Percentiles rank a stretch among this genome's conserved stretches.
Evolutionary conservation across 75 land plant genomes (phyloP).

Genomic region (Selaginella moellendorffii): DNA sequence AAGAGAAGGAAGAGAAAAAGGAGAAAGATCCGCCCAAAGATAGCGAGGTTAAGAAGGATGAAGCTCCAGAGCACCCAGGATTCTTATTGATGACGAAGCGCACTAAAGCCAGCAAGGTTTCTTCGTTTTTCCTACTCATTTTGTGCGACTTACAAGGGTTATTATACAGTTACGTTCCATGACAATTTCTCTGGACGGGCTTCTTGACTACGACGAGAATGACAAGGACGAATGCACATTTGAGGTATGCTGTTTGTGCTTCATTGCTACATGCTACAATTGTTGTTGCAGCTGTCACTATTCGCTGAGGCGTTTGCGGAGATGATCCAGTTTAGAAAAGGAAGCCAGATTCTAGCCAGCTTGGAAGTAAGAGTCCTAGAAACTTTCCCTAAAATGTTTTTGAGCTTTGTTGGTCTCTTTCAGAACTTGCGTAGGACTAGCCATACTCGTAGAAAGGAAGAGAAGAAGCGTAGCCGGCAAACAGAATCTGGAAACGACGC

Average conservation of each 20-base stretch:
- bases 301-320: slow-evolving; percentile 80
- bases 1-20: slow-evolving; percentile 8
- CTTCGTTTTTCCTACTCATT: no score
- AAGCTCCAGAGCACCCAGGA: slow-evolving; percentile 60
- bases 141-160: background rate
- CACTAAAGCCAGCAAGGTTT: slow-evolving; percentile 57
- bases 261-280: slow-evolving; percentile 27
- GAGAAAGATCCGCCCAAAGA: slow-evolving; percentile 10
- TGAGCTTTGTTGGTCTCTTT: slow-evolving; percentile 16
- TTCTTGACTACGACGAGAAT: slow-evolving; percentile 76
- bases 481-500: slow-evolving; percentile 20
- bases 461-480: slow-evolving; percentile 42
- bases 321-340: slow-evolving; percentile 86
- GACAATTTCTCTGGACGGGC: slow-evolving; percentile 79
- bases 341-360: slow-evolving; percentile 41
- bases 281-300: slow-evolving; percentile 60
- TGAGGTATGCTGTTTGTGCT: slow-evolving; percentile 75
- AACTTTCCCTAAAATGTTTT: slow-evolving; percentile 24
- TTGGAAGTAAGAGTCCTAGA: slow-evolving; percentile 41
- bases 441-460: slow-evolving; percentile 29
- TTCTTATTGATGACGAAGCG: slow-evolving; percentile 50
- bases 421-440: slow-evolving; percentile 19
- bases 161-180: slow-evolving; percentile 50
- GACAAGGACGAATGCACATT: slow-evolving; percentile 83
- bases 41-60: slow-evolving; percentile 12